Evolutionary conservation across 352 stramenopile genomes (phyloP).

Genomic region (Phytophthora uliginosa): DNA sequence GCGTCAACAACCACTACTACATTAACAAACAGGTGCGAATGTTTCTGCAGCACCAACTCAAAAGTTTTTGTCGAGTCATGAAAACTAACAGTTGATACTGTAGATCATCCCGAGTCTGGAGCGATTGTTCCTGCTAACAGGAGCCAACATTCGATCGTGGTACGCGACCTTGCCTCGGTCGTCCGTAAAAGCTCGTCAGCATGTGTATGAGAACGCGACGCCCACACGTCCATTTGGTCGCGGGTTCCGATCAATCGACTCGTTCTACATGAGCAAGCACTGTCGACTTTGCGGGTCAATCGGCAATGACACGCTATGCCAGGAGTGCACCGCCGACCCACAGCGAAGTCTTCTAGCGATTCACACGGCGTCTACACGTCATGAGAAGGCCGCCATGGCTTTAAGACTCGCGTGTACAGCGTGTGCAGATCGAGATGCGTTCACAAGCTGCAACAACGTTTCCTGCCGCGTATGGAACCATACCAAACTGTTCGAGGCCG

Average conservation of each 20-base stretch:
- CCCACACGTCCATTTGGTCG: conserved; percentile 22
- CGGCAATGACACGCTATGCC: conserved; percentile 63
- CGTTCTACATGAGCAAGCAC: conserved; percentile 88
- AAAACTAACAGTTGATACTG: conserved; percentile 3
- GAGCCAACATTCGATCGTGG: conserved; percentile 83
- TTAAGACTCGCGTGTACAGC: conserved; percentile 54
- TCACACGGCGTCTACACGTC: conserved; percentile 47
- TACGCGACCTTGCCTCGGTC: conserved; percentile 70
- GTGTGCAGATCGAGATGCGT: conserved; percentile 66
- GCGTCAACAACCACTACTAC: conserved; percentile 95
- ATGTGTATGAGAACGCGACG: conserved; percentile 30
- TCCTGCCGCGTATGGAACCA: conserved; percentile 80
- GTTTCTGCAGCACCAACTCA: background rate
- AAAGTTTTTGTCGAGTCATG: background rate
- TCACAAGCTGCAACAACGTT: conserved; percentile 59
- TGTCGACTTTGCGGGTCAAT: conserved; percentile 79
- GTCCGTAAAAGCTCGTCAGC: conserved; percentile 63
- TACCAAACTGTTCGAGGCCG: conserved; percentile 47
- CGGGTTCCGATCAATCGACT: conserved; percentile 73
- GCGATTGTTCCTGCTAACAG: conserved; percentile 83
- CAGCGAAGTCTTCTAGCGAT: conserved; percentile 79
- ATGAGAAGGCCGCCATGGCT: conserved; percentile 52
- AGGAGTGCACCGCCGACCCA: conserved; percentile 58
- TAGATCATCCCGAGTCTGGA: conserved; percentile 90
- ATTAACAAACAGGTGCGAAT: conserved; percentile 87